phyloP scores from a whole-genome alignment of 306 rosid species.

The Prunus dulcis region DNA sequence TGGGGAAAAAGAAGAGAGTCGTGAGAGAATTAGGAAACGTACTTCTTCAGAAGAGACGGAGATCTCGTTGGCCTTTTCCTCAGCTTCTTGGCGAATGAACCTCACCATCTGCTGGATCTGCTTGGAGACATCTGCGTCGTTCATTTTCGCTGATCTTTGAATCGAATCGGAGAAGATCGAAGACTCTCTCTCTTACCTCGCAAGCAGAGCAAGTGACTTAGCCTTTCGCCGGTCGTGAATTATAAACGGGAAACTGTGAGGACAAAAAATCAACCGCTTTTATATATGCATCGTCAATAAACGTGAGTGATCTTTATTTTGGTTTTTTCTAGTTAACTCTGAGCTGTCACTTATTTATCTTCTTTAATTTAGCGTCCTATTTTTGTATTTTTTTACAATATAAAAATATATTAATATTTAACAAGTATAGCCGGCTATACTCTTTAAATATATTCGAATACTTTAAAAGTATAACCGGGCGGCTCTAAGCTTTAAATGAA shows the following conservation, averaged over 20 bases:
- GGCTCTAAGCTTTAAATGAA: too few relatives aligned
- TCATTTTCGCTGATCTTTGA: slow-evolving; percentile 45
- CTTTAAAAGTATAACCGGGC: too few relatives aligned
- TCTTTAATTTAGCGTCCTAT: too few relatives aligned
- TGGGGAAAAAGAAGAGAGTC: background rate
- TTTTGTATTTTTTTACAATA: too few relatives aligned
- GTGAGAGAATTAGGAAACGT: background rate
- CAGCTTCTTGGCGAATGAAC: slow-evolving; percentile 92
- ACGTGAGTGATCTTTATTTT: too few relatives aligned
- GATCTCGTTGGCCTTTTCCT: slow-evolving; percentile 98
- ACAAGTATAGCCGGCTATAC: too few relatives aligned
- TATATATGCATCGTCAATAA: background rate
- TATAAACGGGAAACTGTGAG: background rate
- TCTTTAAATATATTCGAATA: too few relatives aligned
- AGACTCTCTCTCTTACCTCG: background rate
- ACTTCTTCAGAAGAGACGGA: slow-evolving; percentile 93
- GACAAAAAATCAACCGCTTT: background rate
- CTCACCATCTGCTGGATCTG: slow-evolving; percentile 99
- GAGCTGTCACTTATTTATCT: too few relatives aligned
- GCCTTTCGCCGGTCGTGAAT: background rate
- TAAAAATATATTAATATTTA: too few relatives aligned
- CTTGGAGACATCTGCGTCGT: slow-evolving; percentile 89
- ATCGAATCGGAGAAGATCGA: slow-evolving; percentile 43
- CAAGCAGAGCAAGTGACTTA: background rate
- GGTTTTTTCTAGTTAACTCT: too few relatives aligned